Evolutionary conservation across 2,329 filamentous ascomycete genomes (phyloP), one percentile per base, ranked within the genome.

Genomic region (Fusarium coicis): DNA sequence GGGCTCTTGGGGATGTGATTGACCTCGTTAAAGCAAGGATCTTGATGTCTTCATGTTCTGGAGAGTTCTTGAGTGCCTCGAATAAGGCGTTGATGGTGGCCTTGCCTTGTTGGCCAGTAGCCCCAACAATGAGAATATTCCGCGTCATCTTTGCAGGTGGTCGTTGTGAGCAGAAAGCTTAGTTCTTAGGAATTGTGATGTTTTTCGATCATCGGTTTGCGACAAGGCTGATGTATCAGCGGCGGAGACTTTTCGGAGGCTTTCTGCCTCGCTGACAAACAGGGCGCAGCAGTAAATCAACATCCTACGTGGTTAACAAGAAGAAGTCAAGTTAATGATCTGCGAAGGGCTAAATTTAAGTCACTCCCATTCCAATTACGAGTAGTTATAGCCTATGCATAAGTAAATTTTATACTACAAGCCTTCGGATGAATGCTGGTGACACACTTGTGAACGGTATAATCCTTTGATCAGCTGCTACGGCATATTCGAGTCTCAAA

Each of bases 41-140:
- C 1, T 28, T 53, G 8, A 8, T 44, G 7, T 49, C 18, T 16
- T 39, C 10, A 8, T 11, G 4, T 4, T 3, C 10, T 6, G 10
- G 14, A 3, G 14, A 49, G 10, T 5, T 23, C 7, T 2, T 3
- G 5, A 49, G 21, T 3, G 4, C 3, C 10, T 56, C 62, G n/a
- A 39, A 74, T 1, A 74, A 1, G 7, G 63, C 70, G n/a, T 65
- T 30, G 9, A 74, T 64, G 5, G 66, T 69, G 10, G 73, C 70
- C 19, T 46, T 73, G 40, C 70, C 52, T 36, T 75, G 73, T n/a
- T 75, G 70, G 37, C 73, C 73, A 26, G 70, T 74, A 2, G 70
- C 66, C 0, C 73, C 73, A 5, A 74, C 52, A 3, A 74, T 62
- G 2, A 75, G 63, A 10, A 73, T 62, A 30, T 61, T 60, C n/a